Percentiles rank a stretch among this genome's conserved stretches.
Evolutionary conservation across 2,329 filamentous ascomycete species (phyloP).

Genomic region (Ophiosphaerella herpotricha): DNA sequence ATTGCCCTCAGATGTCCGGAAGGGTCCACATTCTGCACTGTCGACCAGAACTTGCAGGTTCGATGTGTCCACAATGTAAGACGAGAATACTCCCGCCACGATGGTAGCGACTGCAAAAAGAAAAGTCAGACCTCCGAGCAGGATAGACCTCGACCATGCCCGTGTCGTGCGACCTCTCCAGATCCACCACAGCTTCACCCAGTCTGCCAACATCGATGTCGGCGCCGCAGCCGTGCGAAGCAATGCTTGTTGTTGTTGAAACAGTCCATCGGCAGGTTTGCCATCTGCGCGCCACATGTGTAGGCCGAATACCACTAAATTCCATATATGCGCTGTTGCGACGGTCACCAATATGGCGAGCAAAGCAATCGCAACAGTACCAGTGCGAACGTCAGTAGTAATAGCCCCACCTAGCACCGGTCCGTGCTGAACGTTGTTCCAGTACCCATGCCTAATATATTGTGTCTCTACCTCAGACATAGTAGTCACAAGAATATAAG

Average conservation of each 20-base stretch:
- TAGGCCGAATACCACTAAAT: constrained; percentile 22
- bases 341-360: constrained; percentile 19
- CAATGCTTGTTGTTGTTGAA: constrained; percentile 25
- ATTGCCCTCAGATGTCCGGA: background rate
- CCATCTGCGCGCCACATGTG: constrained; percentile 21
- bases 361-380: constrained; percentile 23
- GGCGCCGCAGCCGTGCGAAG: constrained; percentile 22
- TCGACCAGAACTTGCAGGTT: constrained; percentile 16
- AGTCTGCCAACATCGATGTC: constrained; percentile 17
- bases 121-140: constrained; percentile 8
- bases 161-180: constrained; percentile 15
- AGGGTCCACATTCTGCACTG: constrained; percentile 12
- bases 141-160: constrained; percentile 10
- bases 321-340: constrained; percentile 20
- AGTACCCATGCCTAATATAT: background rate
- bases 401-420: constrained; percentile 21
- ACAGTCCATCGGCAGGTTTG: constrained; percentile 12
- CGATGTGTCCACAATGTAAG: constrained; percentile 15
- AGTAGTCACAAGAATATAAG: background rate
- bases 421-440: constrained; percentile 5
- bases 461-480: background rate
- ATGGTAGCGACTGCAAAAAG: constrained; percentile 13
- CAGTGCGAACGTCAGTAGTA: constrained; percentile 23
- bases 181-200: constrained; percentile 21
- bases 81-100: constrained; percentile 21